Percentiles rank a stretch among this genome's conserved stretches.
Evolutionary conservation across 106 monocot species (phyloP).

Genomic region (Acorus gramineus): DNA sequence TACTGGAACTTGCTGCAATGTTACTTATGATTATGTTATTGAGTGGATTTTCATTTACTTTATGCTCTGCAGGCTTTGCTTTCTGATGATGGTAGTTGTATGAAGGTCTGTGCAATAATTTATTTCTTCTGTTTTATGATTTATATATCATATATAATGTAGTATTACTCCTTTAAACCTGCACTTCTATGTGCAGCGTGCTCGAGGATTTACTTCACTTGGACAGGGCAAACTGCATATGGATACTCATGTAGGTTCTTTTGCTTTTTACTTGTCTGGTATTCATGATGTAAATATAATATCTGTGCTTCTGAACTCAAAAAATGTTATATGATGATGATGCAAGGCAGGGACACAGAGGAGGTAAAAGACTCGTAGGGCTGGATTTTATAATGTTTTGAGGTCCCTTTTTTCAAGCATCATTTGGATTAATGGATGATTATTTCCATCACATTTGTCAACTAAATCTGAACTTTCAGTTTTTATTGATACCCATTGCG

Average conservation of each 20-base stretch:
- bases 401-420: no score
- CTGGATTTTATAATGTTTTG: no score
- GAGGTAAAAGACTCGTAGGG: no score
- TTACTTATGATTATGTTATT: conserved; percentile 1
- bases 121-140: background rate
- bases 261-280: background rate
- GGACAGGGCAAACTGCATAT: background rate
- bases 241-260: background rate
- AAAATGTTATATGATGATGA: no score
- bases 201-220: background rate
- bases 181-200: conserved; percentile 7
- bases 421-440: no score
- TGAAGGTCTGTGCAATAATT: conserved; percentile 11
- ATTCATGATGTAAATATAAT: no score
- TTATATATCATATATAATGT: background rate
- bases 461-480: no score
- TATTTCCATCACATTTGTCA: no score
- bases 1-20: conserved; percentile 2
- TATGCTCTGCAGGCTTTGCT: conserved; percentile 18
- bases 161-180: background rate
- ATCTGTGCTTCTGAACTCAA: no score
- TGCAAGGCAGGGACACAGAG: no score
- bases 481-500: no score
- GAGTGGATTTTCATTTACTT: conserved; percentile 10
- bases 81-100: conserved; percentile 13